Conservation (phyloP, 441 rosid species). For the Gossypium armourianum region DNA sequence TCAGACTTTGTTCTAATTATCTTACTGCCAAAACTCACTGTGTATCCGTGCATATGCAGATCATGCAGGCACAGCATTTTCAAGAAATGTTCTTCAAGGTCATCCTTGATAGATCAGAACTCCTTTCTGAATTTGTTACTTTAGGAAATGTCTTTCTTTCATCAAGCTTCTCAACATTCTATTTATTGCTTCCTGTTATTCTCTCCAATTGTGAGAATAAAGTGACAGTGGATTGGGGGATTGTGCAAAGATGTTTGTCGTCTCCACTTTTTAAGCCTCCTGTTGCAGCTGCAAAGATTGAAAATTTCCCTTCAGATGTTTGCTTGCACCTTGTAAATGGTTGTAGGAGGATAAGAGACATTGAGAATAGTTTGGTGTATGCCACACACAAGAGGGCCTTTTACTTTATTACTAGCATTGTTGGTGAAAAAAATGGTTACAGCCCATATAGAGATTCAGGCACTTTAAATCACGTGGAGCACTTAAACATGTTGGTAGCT, state of each 20-base stretch:
- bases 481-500: constrained; percentile 45
- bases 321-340: constrained; percentile 62
- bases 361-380: constrained; percentile 65
- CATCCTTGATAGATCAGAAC: constrained; percentile 56
- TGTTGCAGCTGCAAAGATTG: constrained; percentile 22
- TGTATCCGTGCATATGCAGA: constrained; percentile 37
- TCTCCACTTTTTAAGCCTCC: constrained; percentile 65
- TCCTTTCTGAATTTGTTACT: constrained; percentile 42
- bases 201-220: constrained; percentile 22
- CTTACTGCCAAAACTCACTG: constrained; percentile 10
- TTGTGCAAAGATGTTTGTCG: constrained; percentile 55
- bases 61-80: constrained; percentile 48
- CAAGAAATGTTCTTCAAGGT: constrained; percentile 78
- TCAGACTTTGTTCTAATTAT: constrained; percentile 13
- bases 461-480: constrained; percentile 37
- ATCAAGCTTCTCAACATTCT: constrained; percentile 45
- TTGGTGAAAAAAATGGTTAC: constrained; percentile 37
- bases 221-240: constrained; percentile 55
- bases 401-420: constrained; percentile 45
- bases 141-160: constrained; percentile 35
- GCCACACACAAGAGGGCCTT: constrained; percentile 44
- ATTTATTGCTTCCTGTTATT: constrained; percentile 72
- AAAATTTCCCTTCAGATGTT: constrained; percentile 22
- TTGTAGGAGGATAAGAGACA: constrained; percentile 35
- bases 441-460: constrained; percentile 37